phyloP scores from a whole-genome alignment of 371 early-diverging fungal genomes.

The Umbelopsis sp. region DNA sequence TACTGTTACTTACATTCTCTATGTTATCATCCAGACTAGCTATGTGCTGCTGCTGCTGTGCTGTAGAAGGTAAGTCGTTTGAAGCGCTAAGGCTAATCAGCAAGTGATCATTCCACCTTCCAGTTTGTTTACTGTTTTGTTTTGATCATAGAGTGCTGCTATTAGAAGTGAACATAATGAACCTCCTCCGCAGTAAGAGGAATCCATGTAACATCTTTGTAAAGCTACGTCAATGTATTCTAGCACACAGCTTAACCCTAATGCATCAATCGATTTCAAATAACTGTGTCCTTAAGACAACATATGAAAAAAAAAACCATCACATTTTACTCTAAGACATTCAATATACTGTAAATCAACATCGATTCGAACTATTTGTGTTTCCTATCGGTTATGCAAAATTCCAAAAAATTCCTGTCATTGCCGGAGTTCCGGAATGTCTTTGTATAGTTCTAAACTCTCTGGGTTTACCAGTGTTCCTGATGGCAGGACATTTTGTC shows the following conservation, averaged over 20 bases:
- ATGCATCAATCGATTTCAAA: not conserved
- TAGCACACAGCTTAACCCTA: not conserved
- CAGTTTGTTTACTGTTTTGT: too few species aligned
- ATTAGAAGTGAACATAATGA: not conserved
- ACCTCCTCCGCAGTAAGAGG: not conserved
- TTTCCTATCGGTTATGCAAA: too few species aligned
- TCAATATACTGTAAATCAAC: too few species aligned
- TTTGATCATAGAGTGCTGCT: not conserved
- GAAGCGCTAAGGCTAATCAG: too few species aligned
- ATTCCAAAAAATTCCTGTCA: slow-evolving; percentile 13
- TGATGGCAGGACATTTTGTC: slow-evolving; percentile 72
- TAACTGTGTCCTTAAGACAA: too few species aligned
- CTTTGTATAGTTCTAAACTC: slow-evolving; percentile 74
- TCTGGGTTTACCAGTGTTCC: slow-evolving; percentile 90
- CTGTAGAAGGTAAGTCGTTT: not conserved
- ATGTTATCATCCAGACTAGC: not conserved
- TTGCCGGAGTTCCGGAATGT: slow-evolving; percentile 63
- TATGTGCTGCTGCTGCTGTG: slow-evolving; percentile 13
- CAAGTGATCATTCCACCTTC: too few species aligned
- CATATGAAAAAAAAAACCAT: too few species aligned
- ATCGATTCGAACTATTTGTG: too few species aligned
- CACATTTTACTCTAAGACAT: too few species aligned
- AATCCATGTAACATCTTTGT: slow-evolving; percentile 3
- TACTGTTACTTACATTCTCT: not conserved
- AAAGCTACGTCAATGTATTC: slow-evolving; percentile 9